A percentile compares a stretch with the other conserved stretches of the same genome.
Conservation (phyloP, 2,329 filamentous ascomycete genomes). For the Capronia epimyces region DNA sequence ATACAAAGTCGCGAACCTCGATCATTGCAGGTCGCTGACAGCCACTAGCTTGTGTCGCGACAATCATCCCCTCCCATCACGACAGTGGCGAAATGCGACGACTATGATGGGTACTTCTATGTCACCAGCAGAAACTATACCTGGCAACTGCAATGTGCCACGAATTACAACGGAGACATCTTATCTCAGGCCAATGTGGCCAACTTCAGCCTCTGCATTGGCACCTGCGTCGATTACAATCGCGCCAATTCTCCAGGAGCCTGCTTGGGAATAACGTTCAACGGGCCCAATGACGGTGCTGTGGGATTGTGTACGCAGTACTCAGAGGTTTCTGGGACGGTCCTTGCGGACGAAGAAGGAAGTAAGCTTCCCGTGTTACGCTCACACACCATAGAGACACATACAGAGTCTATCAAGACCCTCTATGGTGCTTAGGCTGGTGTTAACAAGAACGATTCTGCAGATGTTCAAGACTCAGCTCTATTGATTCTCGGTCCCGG, state of each 20-base stretch:
- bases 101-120: conserved; percentile 23
- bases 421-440: not conserved
- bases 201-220: conserved; percentile 17
- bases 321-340: conserved; percentile 11
- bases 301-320: conserved; percentile 17
- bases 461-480: conserved; percentile 20
- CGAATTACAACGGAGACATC: conserved; percentile 16
- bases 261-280: conserved; percentile 20
- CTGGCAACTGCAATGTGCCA: conserved; percentile 22
- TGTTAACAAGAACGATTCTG: not conserved
- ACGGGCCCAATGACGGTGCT: conserved; percentile 9
- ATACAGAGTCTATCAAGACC: not conserved
- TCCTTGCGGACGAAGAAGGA: conserved; percentile 20
- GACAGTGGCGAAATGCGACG: conserved; percentile 13
- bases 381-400: not conserved
- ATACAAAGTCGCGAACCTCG: not conserved
- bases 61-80: conserved; percentile 14
- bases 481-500: conserved; percentile 18
- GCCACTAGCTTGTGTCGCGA: conserved; percentile 4
- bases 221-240: conserved; percentile 17
- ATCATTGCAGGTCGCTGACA: not conserved
- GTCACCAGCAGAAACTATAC: conserved; percentile 18
- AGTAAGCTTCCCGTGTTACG: conserved; percentile 7
- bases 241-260: conserved; percentile 6
- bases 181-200: conserved; percentile 8